These are phyloP conservation scores for Scleroderma bovista DNA, from an alignment of 768 basidiomycete species.

Conservation along the genomic window DNA sequence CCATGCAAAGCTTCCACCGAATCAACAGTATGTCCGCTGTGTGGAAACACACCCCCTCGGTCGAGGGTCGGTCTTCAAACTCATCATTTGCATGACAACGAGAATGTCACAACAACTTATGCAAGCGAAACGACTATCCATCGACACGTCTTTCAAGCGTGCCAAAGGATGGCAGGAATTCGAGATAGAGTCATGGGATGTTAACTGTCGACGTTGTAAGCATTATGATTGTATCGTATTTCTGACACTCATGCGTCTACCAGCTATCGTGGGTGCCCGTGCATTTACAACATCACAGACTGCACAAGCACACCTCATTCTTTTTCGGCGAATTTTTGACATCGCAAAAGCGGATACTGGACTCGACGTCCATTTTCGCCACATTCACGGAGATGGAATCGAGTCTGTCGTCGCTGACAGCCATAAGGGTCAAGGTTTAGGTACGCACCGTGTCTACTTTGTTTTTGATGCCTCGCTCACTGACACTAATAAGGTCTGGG, in stretches of 20 bases:
- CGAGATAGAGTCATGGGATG: slow-evolving; percentile 14
- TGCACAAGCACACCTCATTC: slow-evolving; percentile 18
- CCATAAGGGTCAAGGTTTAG: slow-evolving; percentile 15
- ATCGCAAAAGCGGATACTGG: slow-evolving; percentile 16
- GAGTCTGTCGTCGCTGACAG: slow-evolving; percentile 18
- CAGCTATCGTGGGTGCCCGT: slow-evolving; percentile 14
- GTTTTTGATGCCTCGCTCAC: no score
- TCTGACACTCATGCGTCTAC: neutral
- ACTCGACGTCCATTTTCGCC: slow-evolving; percentile 11
- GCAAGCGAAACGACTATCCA: slow-evolving; percentile 3
- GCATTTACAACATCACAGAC: slow-evolving; percentile 24
- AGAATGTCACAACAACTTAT: slow-evolving; percentile 14
- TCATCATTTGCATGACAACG: slow-evolving; percentile 22
- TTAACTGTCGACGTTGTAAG: slow-evolving; percentile 3
- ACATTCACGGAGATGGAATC: slow-evolving; percentile 21
- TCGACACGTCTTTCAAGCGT: slow-evolving; percentile 15
- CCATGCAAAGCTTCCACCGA: slow-evolving; percentile 2
- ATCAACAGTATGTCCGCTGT: slow-evolving; percentile 15
- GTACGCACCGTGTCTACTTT: slow-evolving; percentile 2
- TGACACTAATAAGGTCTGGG: slow-evolving; percentile 9
- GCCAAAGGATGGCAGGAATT: slow-evolving; percentile 14
- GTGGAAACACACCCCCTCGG: slow-evolving; percentile 9
- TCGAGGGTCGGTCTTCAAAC: slow-evolving; percentile 3
- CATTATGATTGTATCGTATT: slow-evolving; percentile 8
- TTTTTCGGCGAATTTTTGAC: slow-evolving; percentile 19